These are phyloP conservation scores for Calonectria pseudoreteaudii DNA, from an alignment of 2,329 filamentous ascomycete species.

Conservation along the genomic window DNA sequence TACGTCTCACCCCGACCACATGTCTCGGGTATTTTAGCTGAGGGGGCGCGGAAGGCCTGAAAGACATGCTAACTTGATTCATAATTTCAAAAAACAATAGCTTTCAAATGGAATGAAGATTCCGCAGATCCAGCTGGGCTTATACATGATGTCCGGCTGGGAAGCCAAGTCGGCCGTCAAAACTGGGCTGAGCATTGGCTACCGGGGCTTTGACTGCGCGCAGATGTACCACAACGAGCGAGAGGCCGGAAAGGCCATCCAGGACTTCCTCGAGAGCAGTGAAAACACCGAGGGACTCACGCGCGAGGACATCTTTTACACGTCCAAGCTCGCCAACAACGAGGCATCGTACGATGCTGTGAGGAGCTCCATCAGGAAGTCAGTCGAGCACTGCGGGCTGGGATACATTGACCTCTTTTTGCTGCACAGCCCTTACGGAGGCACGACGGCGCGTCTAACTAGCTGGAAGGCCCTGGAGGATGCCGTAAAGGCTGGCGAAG, in stretches of 20 bases:
- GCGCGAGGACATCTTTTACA: conserved; percentile 82
- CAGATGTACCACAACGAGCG: conserved; percentile 76
- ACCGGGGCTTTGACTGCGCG: conserved; percentile 64
- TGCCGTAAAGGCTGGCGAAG: conserved; percentile 77
- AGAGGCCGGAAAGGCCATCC: conserved; percentile 75
- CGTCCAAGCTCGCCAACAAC: conserved; percentile 80
- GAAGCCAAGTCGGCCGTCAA: conserved; percentile 70
- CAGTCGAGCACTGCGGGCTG: conserved; percentile 73
- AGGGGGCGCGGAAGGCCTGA: not conserved
- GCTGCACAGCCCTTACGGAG: conserved; percentile 83
- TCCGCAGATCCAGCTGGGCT: conserved; percentile 78
- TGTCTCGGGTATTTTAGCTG: not conserved
- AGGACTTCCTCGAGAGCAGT: conserved; percentile 62
- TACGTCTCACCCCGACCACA: conserved; percentile 26
- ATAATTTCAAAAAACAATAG: conserved; percentile 45
- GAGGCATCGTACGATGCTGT: conserved; percentile 74
- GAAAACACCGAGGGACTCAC: conserved; percentile 63
- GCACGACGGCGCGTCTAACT: conserved; percentile 73
- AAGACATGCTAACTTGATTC: not conserved
- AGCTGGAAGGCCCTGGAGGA: conserved; percentile 84
- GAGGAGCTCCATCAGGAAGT: conserved; percentile 73
- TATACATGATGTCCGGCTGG: conserved; percentile 76
- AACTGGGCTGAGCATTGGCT: conserved; percentile 66
- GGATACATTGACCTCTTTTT: conserved; percentile 85
- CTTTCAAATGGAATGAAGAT: conserved; percentile 75